Evolutionary conservation across 169 alveolate genomes (phyloP), one percentile per base, ranked within the genome.

Genomic region (Theileria orientalis): DNA sequence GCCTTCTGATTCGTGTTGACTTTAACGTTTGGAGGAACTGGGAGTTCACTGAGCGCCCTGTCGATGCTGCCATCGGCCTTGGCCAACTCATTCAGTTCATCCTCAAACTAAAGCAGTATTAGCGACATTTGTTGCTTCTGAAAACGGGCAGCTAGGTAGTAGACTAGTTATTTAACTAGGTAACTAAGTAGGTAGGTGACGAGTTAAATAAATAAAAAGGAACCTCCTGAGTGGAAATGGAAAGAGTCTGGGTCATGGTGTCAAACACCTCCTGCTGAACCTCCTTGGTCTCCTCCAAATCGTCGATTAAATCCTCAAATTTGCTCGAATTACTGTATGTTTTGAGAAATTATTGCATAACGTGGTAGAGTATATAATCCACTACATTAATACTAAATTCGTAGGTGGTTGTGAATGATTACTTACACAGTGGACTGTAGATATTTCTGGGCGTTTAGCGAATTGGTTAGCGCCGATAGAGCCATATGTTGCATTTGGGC

Each of bases 401-500:
- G 16, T 13, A 42, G 13, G 52, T 9, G 30, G 13, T 29, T 23
- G 33, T 9, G 8, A 54, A 14, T 30, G 25, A 30, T 8, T 8
- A 67, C 74, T 30, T 29, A 57, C 77, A 69, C 33, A n/a, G 69
- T 16, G 21, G 32, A 69, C 57, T 80, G 88, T 37, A 80, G 47
- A 25, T n/a, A 23, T 30, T 80, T 73, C 44, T 80, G 88, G 19
- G 74, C 83, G 25, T 64, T 40, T 21, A 69, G 76, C 3, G 83
- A 80, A 25, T 63, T 68, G 76, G 84, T 42, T 46, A 88, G 68
- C 14, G 93, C 93, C 62, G 74, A 79, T 19, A 84, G 83, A 8
- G 93, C 91, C 71, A 82, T 46, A 52, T 88, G 90, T 51, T 88
- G 93, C 78, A 88, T 76, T 32, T 84, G 88, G 59, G 90, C 88